Conservation (phyloP, 129 eudicot species). For the sunflower (Helianthus annuus) region DNA sequence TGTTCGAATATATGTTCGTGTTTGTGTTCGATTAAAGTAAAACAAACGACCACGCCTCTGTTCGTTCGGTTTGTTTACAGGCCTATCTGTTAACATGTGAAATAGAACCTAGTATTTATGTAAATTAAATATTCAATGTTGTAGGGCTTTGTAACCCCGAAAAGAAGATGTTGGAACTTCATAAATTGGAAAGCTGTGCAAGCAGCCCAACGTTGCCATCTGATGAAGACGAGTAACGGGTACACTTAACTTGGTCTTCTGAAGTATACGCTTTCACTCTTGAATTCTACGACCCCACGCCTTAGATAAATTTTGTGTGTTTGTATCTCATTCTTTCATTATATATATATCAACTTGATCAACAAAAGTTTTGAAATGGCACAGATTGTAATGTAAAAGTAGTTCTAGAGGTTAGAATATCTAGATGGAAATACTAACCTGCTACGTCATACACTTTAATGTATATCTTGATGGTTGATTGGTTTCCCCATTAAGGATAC, state of each 20-base stretch:
- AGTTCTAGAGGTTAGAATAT: conserved; percentile 29
- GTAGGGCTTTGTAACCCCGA: conserved; percentile 92
- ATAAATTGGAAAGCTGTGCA: conserved; percentile 64
- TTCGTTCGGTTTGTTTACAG: too few relatives aligned
- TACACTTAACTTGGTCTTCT: conserved; percentile 9
- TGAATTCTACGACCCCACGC: conserved; percentile 10
- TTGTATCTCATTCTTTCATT: conserved; percentile 43
- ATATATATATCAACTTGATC: conserved; percentile 28
- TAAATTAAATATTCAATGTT: conserved; percentile 13
- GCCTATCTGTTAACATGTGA: not conserved
- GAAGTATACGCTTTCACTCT: conserved; percentile 17
- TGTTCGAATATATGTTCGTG: too few relatives aligned
- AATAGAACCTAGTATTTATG: not conserved
- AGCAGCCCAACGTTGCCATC: conserved; percentile 74
- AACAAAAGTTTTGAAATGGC: conserved; percentile 31
- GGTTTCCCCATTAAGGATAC: conserved; percentile 6
- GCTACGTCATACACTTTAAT: not conserved
- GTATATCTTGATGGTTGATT: not conserved
- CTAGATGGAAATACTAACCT: conserved; percentile 1
- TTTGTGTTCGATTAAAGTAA: too few relatives aligned
- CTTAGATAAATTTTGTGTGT: conserved; percentile 29
- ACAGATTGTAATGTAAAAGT: conserved; percentile 24
- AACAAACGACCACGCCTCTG: too few relatives aligned
- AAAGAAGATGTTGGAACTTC: conserved; percentile 88
- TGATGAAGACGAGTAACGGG: conserved; percentile 47